Conservation (phyloP, 192 early-diverging fungal genomes). For the Coemansia sp. region DNA sequence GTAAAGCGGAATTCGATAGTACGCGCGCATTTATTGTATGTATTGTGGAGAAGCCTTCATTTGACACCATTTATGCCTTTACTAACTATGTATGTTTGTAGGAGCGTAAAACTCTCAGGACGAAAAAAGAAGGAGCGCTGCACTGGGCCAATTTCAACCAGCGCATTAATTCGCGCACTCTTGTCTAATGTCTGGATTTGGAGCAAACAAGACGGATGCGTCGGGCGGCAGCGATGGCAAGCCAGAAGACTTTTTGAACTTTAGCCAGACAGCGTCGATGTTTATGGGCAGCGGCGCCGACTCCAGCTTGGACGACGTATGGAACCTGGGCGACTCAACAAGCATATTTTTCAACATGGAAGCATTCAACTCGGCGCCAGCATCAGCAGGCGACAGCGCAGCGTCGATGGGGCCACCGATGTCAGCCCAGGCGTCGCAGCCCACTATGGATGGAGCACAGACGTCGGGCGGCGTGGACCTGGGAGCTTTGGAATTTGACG, state of each 20-base stretch:
- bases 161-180: not conserved
- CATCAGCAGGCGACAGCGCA: conserved; percentile 11
- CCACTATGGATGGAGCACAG: not conserved
- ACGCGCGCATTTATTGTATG: conserved; percentile 1
- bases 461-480: conserved; percentile 17
- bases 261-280: conserved; percentile 17
- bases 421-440: not conserved
- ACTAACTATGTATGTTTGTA: not conserved
- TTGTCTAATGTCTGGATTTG: conserved; percentile 12
- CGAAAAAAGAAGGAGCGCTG: not conserved
- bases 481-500: conserved; percentile 36
- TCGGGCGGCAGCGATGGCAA: not conserved
- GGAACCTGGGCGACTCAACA: conserved; percentile 37
- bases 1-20: not conserved
- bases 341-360: conserved; percentile 54
- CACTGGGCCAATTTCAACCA: not conserved
- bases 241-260: conserved; percentile 26
- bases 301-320: conserved; percentile 30
- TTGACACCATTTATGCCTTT: not conserved
- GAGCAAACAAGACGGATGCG: conserved; percentile 9
- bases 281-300: conserved; percentile 16
- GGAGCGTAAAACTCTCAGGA: not conserved
- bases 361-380: conserved; percentile 42
- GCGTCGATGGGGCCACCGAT: not conserved
- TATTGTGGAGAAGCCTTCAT: not conserved